Conservation (phyloP, 106 monocot genomes). For the Dendrobium catenatum region DNA sequence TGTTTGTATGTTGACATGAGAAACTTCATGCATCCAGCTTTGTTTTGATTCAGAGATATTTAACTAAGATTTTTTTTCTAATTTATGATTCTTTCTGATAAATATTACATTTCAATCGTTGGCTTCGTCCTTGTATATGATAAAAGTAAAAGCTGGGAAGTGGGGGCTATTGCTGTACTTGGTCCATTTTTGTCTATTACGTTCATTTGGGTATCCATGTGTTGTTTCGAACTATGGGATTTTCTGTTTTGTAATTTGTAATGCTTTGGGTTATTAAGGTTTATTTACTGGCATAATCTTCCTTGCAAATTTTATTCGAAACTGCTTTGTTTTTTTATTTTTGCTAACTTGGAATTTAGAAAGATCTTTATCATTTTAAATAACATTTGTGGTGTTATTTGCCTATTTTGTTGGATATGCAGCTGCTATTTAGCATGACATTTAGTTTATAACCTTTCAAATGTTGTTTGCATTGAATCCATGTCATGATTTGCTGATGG, state of each 20-base stretch:
- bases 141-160: neutral
- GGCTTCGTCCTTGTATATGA: neutral
- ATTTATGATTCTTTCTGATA: neutral
- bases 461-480: neutral
- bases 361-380: neutral
- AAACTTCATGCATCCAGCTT: neutral
- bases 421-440: neutral
- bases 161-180: neutral
- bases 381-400: neutral
- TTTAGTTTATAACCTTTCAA: neutral
- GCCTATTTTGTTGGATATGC: neutral
- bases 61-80: neutral
- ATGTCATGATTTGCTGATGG: neutral
- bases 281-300: neutral
- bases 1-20: neutral
- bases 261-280: neutral
- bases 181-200: neutral
- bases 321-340: neutral
- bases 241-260: neutral
- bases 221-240: neutral
- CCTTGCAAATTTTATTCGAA: neutral
- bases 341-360: neutral
- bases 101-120: neutral
- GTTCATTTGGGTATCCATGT: neutral
- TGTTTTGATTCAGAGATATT: neutral